phyloP scores from a whole-genome alignment of 345 rosid species.

The Punica granatum region DNA sequence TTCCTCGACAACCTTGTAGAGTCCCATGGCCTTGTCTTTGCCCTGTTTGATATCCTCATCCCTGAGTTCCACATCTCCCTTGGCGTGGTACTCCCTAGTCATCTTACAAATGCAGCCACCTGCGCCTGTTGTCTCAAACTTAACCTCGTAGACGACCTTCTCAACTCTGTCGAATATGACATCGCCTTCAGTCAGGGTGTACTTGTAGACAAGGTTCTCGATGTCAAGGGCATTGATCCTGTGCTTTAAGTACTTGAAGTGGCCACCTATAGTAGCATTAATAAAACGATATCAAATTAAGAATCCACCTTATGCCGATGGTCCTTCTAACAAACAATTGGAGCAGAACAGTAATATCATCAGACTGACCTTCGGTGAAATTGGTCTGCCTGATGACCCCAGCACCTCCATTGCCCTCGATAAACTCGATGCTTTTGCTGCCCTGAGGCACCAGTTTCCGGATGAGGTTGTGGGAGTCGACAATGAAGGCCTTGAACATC shows the following conservation, averaged over 20 bases:
- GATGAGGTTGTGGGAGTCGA: slow-evolving; percentile 7
- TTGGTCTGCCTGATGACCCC: slow-evolving; percentile 6
- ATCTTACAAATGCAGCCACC: slow-evolving; percentile 24
- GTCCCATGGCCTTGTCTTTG: slow-evolving; percentile 12
- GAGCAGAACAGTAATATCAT: neutral
- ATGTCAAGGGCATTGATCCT: slow-evolving; percentile 26
- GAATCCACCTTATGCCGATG: neutral
- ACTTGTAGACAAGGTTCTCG: slow-evolving; percentile 15
- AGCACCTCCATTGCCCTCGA: slow-evolving; percentile 8
- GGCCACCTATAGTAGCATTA: slow-evolving; percentile 12
- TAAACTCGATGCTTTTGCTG: slow-evolving; percentile 6
- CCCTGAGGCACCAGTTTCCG: slow-evolving; percentile 3
- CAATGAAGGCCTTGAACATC: slow-evolving; percentile 12
- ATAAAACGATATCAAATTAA: too few species aligned
- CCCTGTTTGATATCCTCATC: slow-evolving; percentile 27
- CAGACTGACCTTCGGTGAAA: slow-evolving; percentile 3
- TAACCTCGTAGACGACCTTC: slow-evolving; percentile 20
- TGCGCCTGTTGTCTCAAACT: slow-evolving; percentile 16
- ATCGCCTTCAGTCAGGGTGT: slow-evolving; percentile 31
- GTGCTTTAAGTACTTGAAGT: slow-evolving; percentile 21
- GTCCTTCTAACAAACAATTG: neutral
- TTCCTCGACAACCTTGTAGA: slow-evolving; percentile 26
- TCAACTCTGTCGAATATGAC: slow-evolving; percentile 17
- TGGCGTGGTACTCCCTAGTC: slow-evolving; percentile 15
- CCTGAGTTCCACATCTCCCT: slow-evolving; percentile 14